Conservation (phyloP, 345 rosid genomes). For the Populus ilicifolia region DNA sequence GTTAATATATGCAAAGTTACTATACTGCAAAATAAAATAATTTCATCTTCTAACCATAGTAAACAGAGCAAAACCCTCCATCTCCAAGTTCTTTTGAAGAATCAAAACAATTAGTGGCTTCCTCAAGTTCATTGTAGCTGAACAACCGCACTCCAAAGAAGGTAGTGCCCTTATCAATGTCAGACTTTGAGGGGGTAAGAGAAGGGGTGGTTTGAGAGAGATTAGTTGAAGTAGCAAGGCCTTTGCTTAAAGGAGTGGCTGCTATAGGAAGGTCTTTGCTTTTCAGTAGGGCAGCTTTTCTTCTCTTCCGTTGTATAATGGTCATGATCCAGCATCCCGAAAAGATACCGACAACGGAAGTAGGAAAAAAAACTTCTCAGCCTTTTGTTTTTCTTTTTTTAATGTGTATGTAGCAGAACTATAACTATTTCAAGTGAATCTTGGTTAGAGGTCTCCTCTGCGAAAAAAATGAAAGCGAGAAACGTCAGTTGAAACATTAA, state of each 20-base stretch:
- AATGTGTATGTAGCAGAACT: neutral
- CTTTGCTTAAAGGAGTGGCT: slow-evolving; percentile 42
- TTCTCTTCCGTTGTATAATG: slow-evolving; percentile 29
- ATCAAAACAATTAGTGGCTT: slow-evolving; percentile 69
- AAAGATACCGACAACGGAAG: slow-evolving; percentile 10
- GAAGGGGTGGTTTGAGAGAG: slow-evolving; percentile 50
- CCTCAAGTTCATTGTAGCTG: slow-evolving; percentile 62
- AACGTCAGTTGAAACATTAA: slow-evolving; percentile 16
- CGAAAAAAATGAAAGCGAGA: slow-evolving; percentile 8
- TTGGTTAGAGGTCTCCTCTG: slow-evolving; percentile 12
- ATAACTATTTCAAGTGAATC: slow-evolving; percentile 21
- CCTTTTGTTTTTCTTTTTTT: neutral
- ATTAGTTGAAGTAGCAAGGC: slow-evolving; percentile 35
- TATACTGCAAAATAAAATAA: neutral
- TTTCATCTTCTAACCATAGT: slow-evolving; percentile 46
- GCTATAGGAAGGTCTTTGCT: slow-evolving; percentile 34
- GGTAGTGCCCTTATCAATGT: slow-evolving; percentile 44
- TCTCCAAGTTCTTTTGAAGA: slow-evolving; percentile 76
- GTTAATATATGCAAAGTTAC: neutral
- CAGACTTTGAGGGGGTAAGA: slow-evolving; percentile 39
- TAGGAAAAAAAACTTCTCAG: neutral
- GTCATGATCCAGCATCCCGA: slow-evolving; percentile 22
- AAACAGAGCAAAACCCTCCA: slow-evolving; percentile 88
- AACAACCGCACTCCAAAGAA: slow-evolving; percentile 75
- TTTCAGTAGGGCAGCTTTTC: slow-evolving; percentile 26